phyloP scores from a whole-genome alignment of 1,284 basidiomycete genomes.

The Leucoagaricus sp. region DNA sequence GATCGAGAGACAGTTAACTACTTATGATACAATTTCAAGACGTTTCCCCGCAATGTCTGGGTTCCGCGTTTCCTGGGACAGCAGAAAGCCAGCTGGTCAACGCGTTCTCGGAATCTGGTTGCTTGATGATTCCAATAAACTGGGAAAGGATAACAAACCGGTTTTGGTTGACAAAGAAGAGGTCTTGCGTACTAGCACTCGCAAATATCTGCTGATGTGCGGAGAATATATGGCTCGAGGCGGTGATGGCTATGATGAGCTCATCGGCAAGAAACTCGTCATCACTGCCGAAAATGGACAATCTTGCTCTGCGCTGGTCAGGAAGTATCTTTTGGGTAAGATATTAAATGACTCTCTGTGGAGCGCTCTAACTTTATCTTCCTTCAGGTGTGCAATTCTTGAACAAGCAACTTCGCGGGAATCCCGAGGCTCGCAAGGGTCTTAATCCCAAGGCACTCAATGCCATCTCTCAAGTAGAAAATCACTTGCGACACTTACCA shows the following conservation, averaged over 20 bases:
- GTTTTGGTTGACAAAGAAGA: conserved; percentile 20
- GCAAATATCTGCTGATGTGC: conserved; percentile 20
- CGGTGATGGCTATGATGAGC: conserved; percentile 19
- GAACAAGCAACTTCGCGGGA: conserved; percentile 14
- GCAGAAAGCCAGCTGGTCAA: conserved; percentile 23
- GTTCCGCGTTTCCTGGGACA: conserved; percentile 59
- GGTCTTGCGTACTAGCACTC: conserved; percentile 9
- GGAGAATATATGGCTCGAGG: conserved; percentile 20
- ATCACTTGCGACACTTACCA: no score
- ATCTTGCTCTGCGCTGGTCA: conserved; percentile 17
- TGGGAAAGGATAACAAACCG: conserved; percentile 15
- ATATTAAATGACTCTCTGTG: not conserved
- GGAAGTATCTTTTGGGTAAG: conserved; percentile 21
- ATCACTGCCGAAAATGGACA: conserved; percentile 21
- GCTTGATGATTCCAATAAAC: conserved; percentile 9
- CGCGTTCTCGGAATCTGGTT: conserved; percentile 57
- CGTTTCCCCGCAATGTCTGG: conserved; percentile 70
- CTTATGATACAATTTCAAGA: conserved; percentile 34
- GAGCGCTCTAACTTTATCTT: not conserved
- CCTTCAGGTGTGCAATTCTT: conserved; percentile 20
- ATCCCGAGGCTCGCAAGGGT: not conserved
- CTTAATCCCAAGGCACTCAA: not conserved
- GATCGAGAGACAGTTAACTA: conserved; percentile 39
- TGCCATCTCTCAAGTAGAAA: not conserved
- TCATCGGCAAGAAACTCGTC: conserved; percentile 19